Evolutionary conservation across 345 rosid genomes (phyloP).

Genomic region (Salix dunnii): DNA sequence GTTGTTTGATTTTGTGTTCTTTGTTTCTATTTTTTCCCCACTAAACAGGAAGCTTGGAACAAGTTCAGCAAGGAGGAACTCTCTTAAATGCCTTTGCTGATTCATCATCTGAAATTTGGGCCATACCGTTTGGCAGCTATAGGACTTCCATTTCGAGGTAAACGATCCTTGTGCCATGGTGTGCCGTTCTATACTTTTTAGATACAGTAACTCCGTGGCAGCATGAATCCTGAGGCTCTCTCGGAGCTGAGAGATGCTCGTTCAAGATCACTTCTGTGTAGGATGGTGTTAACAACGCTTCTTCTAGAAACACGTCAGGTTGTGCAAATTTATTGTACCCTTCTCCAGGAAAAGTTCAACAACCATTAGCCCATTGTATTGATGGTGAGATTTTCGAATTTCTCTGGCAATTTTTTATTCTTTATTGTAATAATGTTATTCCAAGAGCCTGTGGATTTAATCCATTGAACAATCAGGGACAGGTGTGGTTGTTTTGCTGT

Average conservation of each 20-base stretch:
- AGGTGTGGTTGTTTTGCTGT: neutral
- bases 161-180: neutral
- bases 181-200: neutral
- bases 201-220: neutral
- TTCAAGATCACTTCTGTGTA: neutral
- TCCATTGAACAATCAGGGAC: neutral
- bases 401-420: neutral
- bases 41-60: conserved; percentile 58
- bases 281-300: conserved; percentile 5
- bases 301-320: neutral
- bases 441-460: neutral
- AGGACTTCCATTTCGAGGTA: neutral
- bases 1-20: neutral
- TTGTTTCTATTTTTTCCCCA: neutral
- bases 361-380: neutral
- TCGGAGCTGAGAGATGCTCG: neutral
- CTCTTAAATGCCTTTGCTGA: conserved; percentile 15
- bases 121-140: neutral
- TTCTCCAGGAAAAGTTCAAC: neutral
- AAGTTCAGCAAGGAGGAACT: conserved; percentile 60
- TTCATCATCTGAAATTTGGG: neutral
- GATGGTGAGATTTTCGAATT: neutral
- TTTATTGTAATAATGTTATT: neutral
- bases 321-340: neutral
- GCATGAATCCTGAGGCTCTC: neutral